Percentiles rank a stretch among this genome's conserved stretches.
Conservation (phyloP, 2,329 filamentous ascomycete genomes). For the Alternaria burnsii region DNA sequence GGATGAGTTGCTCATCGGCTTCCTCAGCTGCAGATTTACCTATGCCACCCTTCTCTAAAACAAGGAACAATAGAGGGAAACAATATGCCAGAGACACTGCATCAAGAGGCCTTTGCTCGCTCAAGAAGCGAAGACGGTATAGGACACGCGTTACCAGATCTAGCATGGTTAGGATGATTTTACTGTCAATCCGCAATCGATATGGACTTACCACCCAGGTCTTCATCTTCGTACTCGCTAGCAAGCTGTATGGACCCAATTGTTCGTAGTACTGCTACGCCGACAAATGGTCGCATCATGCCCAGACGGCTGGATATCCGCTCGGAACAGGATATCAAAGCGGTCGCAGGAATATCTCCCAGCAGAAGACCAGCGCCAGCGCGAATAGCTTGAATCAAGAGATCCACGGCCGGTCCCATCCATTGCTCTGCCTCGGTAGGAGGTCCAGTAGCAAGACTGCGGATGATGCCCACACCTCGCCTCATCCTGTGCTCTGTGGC, state of each 20-base stretch:
- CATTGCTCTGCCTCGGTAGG: constrained; percentile 89
- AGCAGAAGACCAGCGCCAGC: constrained; percentile 83
- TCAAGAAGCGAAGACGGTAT: constrained; percentile 87
- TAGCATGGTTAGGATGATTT: constrained; percentile 34
- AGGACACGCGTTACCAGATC: constrained; percentile 84
- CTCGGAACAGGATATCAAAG: constrained; percentile 82
- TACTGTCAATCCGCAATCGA: neutral
- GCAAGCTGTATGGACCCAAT: constrained; percentile 77
- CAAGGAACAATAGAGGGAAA: constrained; percentile 79
- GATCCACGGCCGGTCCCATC: constrained; percentile 82
- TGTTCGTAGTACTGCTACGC: constrained; percentile 83
- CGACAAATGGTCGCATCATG: constrained; percentile 80
- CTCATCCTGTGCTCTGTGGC: constrained; percentile 74
- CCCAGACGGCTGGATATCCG: constrained; percentile 79
- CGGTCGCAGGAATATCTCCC: constrained; percentile 77
- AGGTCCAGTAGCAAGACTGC: constrained; percentile 81
- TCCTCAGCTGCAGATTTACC: constrained; percentile 74
- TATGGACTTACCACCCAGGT: constrained; percentile 66
- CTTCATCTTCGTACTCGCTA: constrained; percentile 76
- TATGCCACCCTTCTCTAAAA: constrained; percentile 82
- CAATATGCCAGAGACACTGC: constrained; percentile 86
- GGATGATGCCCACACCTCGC: constrained; percentile 86
- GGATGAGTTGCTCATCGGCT: constrained; percentile 85
- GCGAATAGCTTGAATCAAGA: constrained; percentile 76
- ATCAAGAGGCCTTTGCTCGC: constrained; percentile 94